Evolutionary conservation across 805 yeast species (phyloP).

Genomic region (Candida schatavii): DNA sequence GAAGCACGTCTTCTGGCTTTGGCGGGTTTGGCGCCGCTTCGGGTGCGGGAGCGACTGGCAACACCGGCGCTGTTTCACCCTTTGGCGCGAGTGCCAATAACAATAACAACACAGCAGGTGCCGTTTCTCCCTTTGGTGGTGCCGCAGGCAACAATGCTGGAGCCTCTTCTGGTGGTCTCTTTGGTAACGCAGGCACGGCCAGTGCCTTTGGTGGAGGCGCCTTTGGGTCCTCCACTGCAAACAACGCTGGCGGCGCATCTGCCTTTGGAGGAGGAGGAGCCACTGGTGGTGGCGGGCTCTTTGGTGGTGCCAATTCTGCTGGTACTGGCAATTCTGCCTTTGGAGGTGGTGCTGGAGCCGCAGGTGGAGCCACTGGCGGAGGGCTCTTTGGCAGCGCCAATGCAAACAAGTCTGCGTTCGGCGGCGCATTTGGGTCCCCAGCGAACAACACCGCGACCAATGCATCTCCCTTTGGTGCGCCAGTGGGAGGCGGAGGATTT

Average conservation of each 20-base stretch:
- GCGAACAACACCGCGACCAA: slow-evolving; percentile 14
- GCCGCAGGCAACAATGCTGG: slow-evolving; percentile 13
- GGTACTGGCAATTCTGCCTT: slow-evolving; percentile 14
- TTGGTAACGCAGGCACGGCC: slow-evolving; percentile 11
- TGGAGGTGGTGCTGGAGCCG: slow-evolving; percentile 10
- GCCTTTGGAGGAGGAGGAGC: slow-evolving; percentile 34
- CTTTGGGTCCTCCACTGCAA: slow-evolving; percentile 11
- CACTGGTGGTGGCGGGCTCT: slow-evolving; percentile 15
- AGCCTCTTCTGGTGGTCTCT: slow-evolving; percentile 11
- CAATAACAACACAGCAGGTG: slow-evolving; percentile 17
- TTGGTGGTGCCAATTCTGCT: slow-evolving; percentile 9
- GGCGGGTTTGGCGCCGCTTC: slow-evolving; percentile 46
- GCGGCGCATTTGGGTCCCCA: slow-evolving; percentile 27
- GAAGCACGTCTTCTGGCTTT: slow-evolving; percentile 46
- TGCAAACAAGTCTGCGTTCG: slow-evolving; percentile 14
- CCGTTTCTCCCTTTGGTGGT: slow-evolving; percentile 31
- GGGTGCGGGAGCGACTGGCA: slow-evolving; percentile 31
- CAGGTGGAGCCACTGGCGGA: slow-evolving; percentile 2
- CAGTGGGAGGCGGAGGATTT: slow-evolving; percentile 18
- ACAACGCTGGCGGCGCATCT: slow-evolving; percentile 23
- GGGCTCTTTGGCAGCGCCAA: slow-evolving; percentile 8
- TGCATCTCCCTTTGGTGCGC: slow-evolving; percentile 23
- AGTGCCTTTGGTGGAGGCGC: slow-evolving; percentile 15
- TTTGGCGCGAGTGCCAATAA: slow-evolving; percentile 22
- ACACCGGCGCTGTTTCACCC: slow-evolving; percentile 19